Percentiles rank a stretch among this genome's conserved stretches.
Evolutionary conservation across 148 eudicot species (phyloP).

Genomic region (Amaranthus hypochondriacus): DNA sequence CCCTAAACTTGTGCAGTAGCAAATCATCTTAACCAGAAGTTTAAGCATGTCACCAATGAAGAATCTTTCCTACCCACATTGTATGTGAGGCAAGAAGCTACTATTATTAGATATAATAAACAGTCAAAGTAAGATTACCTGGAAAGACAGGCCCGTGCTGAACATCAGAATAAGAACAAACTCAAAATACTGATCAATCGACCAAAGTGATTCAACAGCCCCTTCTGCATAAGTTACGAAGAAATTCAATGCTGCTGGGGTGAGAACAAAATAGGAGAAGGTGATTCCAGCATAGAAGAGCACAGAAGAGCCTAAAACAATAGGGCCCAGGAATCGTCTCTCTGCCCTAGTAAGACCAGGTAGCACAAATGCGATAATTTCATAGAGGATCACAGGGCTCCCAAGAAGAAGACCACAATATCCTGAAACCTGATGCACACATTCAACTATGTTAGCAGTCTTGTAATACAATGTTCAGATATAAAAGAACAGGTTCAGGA

Average conservation of each 20-base stretch:
- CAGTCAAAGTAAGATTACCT: conserved; percentile 44
- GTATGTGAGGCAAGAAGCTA: not conserved
- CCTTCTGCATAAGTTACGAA: conserved; percentile 94
- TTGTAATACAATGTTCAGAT: not conserved
- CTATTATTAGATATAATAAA: not conserved
- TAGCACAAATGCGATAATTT: conserved; percentile 86
- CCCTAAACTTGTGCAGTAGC: not conserved
- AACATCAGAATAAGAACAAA: conserved; percentile 94
- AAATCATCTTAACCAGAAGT: not conserved
- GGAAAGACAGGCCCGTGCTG: conserved; percentile 97
- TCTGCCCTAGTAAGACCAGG: conserved; percentile 90
- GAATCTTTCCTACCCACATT: not conserved
- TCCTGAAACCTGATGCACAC: conserved; percentile 80
- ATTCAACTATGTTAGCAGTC: not conserved
- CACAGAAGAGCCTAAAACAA: conserved; percentile 83
- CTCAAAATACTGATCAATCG: conserved; percentile 96
- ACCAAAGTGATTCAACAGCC: conserved; percentile 94
- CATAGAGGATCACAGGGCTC: conserved; percentile 88
- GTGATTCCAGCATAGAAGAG: conserved; percentile 82
- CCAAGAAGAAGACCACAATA: conserved; percentile 95
- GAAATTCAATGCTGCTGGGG: conserved; percentile 98
- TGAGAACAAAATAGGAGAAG: conserved; percentile 87
- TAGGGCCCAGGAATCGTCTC: conserved; percentile 85
- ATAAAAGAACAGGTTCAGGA: not conserved
- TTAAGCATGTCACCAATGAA: too few relatives aligned